Percentiles rank a stretch among this genome's conserved stretches.
phyloP scores from a whole-genome alignment of 768 basidiomycete species.

The Mrakia frigida region DNA sequence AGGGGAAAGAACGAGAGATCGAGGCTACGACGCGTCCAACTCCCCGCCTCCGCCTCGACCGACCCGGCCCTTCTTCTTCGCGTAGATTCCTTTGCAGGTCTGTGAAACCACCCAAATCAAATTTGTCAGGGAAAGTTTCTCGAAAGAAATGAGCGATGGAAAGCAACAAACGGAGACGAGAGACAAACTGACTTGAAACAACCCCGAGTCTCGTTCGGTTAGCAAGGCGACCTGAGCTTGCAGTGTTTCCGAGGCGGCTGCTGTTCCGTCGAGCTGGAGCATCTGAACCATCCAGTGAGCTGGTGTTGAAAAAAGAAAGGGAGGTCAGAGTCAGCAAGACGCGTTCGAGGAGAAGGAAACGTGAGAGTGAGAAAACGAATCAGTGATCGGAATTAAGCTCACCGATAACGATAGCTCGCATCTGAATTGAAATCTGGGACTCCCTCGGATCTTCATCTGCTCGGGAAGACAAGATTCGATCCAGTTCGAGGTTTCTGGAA shows the following conservation, averaged over 20 bases:
- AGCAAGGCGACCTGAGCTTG: neutral
- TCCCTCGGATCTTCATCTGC: neutral
- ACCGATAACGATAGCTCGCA: neutral
- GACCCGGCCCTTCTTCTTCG: neutral
- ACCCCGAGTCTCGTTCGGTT: neutral
- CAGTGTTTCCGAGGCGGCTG: neutral
- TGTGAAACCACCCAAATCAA: neutral
- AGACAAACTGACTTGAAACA: neutral
- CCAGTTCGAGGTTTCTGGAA: neutral
- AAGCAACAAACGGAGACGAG: no score
- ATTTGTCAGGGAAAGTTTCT: no score
- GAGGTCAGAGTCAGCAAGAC: no score
- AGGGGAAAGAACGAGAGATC: no score
- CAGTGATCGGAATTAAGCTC: no score
- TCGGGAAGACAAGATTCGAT: neutral
- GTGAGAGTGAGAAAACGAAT: no score
- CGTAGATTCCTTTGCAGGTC: neutral
- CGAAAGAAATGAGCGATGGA: no score
- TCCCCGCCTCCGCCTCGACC: no score
- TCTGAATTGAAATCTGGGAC: neutral
- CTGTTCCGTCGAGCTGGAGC: neutral
- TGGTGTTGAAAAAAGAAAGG: no score
- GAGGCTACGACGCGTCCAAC: no score
- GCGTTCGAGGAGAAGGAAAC: no score
- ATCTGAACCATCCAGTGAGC: neutral